Base-by-base conservation (phyloP, 345 rosid genomes). In the Linum trigynum region DNA sequence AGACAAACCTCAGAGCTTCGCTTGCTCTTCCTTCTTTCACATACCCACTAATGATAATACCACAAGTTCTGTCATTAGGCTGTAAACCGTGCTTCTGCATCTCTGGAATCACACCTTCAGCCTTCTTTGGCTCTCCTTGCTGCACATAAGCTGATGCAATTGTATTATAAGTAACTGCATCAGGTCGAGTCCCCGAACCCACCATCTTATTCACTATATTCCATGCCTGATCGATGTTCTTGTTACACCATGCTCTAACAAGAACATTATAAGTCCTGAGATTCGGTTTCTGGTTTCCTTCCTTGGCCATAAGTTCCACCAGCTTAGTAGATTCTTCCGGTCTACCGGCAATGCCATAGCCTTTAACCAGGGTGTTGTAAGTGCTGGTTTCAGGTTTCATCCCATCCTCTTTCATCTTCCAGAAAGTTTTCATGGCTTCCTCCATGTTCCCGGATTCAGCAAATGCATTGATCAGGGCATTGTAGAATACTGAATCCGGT, bases 201-300 rank as follows among this genome's bases (percentile, higher is more conserved):
- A 71, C 72, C 87, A 83, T 83, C 79, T 75, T 80, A 51, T 68
- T 16, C 63, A 85, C 83, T 38, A 75, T 78, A 57, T 75, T 81
- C 87, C 90, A 77, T 16, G 87, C 86, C 71, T 85, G 87, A 61
- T 40, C 55, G 57, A 76, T 72, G 12, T 70, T 85, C 75, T 76
- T 75, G 78, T 78, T 81, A 50, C 90, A 85, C 90, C 86, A 83
- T 1, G 84, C 86, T 81, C 81, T 80, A 48, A 85, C 79, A 55
- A 85, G 72, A 53, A 85, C 80, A 63, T 83, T 85, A 38, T 78
- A 85, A 17, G 90, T 85, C 67, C 84, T 80, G 71, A 78, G 76
- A 67, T 83, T 80, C 17, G 87, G 87, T 72, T 73, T 81, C 59
- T 76, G 80, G 17, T 68, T 75, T 5, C 66, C 67, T 63, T 70